Percentiles rank a stretch among this genome's conserved stretches.
These are phyloP conservation scores for Nothophaeocryptopus gaeumannii DNA, from an alignment of 2,329 filamentous ascomycete genomes.

Conservation along the genomic window DNA sequence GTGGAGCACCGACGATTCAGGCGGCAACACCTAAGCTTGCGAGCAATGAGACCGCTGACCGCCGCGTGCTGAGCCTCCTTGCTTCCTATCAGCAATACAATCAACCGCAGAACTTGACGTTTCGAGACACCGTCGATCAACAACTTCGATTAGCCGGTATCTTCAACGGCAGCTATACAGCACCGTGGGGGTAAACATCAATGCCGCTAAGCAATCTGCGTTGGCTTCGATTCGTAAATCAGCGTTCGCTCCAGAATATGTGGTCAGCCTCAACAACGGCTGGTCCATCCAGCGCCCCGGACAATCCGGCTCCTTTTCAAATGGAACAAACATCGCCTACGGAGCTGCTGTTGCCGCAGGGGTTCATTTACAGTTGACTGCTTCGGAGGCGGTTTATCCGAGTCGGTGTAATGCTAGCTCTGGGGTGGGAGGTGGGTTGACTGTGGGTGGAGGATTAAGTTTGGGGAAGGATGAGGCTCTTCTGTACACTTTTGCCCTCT, in stretches of 20 bases:
- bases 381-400: constrained; percentile 16
- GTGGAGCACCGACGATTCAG: too few species aligned
- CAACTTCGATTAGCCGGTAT: constrained; percentile 13
- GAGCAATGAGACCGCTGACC: constrained; percentile 3
- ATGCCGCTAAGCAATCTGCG: constrained; percentile 11
- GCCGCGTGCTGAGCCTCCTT: constrained; percentile 8
- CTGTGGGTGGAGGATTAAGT: neutral
- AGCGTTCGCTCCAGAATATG: constrained; percentile 1
- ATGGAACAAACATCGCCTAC: constrained; percentile 14
- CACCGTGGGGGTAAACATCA: constrained; percentile 1
- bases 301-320: constrained; percentile 1
- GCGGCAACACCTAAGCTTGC: too few species aligned
- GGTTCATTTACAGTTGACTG: constrained; percentile 8
- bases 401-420: neutral
- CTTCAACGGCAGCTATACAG: constrained; percentile 8
- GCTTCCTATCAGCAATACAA: constrained; percentile 6
- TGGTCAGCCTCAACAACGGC: constrained; percentile 12
- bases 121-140: constrained; percentile 1
- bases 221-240: neutral
- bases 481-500: constrained; percentile 25
- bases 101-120: constrained; percentile 3
- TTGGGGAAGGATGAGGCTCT: neutral
- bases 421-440: too few species aligned
- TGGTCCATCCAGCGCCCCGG: constrained; percentile 9
- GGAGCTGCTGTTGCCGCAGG: constrained; percentile 7